These are phyloP conservation scores for Populus hybrid DNA, from an alignment of 441 rosid genomes.

Conservation along the genomic window DNA sequence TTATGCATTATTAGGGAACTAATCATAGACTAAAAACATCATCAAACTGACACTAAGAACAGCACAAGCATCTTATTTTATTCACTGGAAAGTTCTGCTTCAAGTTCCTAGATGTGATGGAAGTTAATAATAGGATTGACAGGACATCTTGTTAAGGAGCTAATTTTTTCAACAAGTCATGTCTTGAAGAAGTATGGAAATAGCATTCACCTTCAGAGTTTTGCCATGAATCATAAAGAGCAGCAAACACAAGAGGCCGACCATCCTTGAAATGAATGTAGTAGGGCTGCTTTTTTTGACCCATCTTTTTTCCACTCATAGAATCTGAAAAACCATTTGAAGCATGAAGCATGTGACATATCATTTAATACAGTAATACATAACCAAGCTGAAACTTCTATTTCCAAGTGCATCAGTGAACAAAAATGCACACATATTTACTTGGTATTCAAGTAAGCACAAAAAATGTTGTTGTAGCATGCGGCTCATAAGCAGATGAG, in stretches of 20 bases:
- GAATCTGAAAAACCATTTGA: conserved; percentile 44
- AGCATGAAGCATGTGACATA: not conserved
- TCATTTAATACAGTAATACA: not conserved
- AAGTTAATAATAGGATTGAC: not conserved
- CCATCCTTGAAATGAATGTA: conserved; percentile 79
- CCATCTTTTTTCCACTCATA: conserved; percentile 97
- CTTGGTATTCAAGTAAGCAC: too few species aligned
- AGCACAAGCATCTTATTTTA: not conserved
- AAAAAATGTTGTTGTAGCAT: too few species aligned
- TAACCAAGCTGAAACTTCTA: not conserved
- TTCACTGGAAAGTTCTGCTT: conserved; percentile 5
- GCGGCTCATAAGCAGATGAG: too few species aligned
- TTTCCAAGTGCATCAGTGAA: not conserved
- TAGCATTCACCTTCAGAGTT: conserved; percentile 55
- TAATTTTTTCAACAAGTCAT: not conserved
- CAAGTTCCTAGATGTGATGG: not conserved
- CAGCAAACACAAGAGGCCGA: conserved; percentile 84
- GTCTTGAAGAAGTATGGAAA: not conserved
- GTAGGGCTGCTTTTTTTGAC: conserved; percentile 82
- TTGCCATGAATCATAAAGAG: conserved; percentile 81
- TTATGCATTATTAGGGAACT: not conserved
- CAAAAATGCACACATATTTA: too few species aligned
- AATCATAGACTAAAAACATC: not conserved
- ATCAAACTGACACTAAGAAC: not conserved
- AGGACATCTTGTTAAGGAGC: not conserved